Conservation (phyloP, 345 rosid species). For the Draba incana region DNA sequence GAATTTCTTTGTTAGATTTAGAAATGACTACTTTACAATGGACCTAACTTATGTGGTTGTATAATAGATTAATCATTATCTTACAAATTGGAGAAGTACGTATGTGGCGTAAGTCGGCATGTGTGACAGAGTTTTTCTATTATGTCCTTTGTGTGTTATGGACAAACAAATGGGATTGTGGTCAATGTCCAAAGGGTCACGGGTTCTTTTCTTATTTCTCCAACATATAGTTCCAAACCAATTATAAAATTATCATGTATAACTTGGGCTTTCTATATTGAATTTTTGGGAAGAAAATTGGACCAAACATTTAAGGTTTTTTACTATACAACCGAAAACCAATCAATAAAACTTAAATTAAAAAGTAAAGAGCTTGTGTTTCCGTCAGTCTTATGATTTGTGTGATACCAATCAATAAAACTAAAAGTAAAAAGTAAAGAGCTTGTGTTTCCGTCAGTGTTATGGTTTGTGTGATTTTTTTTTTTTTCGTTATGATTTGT, state of each 20-base stretch:
- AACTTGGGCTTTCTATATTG: neutral
- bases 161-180: constrained; percentile 24
- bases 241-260: neutral
- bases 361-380: no score
- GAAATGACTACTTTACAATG: constrained; percentile 13
- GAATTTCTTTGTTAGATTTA: constrained; percentile 20
- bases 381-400: no score
- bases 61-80: constrained; percentile 15
- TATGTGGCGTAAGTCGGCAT: constrained; percentile 34
- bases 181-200: constrained; percentile 40
- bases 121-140: constrained; percentile 38
- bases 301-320: neutral
- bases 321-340: neutral
- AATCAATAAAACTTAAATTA: neutral
- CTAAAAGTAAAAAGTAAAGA: neutral
- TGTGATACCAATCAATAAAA: neutral
- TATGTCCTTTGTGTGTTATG: constrained; percentile 33
- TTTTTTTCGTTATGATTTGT: no score
- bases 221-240: constrained; percentile 36
- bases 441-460: no score
- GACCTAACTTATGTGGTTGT: constrained; percentile 2
- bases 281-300: neutral
- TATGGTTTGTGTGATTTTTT: no score
- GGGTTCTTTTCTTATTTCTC: constrained; percentile 30
- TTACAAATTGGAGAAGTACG: neutral